These are phyloP conservation scores for Thermomyces lanuginosus DNA, from an alignment of 2,329 filamentous ascomycete genomes.

Conservation along the genomic window DNA sequence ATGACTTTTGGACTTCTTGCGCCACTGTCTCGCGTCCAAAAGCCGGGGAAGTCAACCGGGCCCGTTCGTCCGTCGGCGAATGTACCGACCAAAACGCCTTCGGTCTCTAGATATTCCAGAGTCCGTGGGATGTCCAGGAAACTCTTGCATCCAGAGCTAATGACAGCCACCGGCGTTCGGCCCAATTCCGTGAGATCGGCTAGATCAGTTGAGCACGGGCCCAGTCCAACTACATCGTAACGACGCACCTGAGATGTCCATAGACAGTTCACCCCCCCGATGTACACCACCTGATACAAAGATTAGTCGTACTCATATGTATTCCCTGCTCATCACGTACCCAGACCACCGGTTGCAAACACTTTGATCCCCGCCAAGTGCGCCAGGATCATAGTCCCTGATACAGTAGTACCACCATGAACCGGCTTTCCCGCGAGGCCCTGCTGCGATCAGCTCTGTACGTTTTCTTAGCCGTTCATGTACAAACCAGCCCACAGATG, in stretches of 20 bases:
- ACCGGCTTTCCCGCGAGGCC: slow-evolving; percentile 49
- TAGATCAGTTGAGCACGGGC: slow-evolving; percentile 7
- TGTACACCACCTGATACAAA: slow-evolving; percentile 60
- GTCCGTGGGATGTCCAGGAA: slow-evolving; percentile 87
- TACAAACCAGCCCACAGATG: slow-evolving; percentile 53
- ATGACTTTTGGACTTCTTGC: slow-evolving; percentile 62
- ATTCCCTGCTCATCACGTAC: slow-evolving; percentile 10
- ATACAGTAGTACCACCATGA: slow-evolving; percentile 83
- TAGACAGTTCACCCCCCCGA: slow-evolving; percentile 64
- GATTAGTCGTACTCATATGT: slow-evolving; percentile 8
- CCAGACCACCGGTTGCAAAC: slow-evolving; percentile 87
- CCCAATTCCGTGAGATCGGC: slow-evolving; percentile 91
- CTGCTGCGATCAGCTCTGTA: slow-evolving; percentile 21
- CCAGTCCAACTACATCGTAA: background rate
- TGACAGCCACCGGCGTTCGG: slow-evolving; percentile 69
- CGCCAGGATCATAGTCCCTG: slow-evolving; percentile 82
- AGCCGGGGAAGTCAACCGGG: slow-evolving; percentile 72
- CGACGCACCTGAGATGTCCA: slow-evolving; percentile 59
- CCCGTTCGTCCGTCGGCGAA: slow-evolving; percentile 68
- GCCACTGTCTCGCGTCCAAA: slow-evolving; percentile 81
- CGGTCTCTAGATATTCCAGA: slow-evolving; percentile 60
- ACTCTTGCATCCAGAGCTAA: slow-evolving; percentile 86
- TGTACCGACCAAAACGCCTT: slow-evolving; percentile 64
- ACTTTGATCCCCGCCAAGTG: slow-evolving; percentile 74
- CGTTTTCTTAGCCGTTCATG: background rate